Conservation (phyloP, 1,284 basidiomycete genomes). For the Melampsora americana region DNA sequence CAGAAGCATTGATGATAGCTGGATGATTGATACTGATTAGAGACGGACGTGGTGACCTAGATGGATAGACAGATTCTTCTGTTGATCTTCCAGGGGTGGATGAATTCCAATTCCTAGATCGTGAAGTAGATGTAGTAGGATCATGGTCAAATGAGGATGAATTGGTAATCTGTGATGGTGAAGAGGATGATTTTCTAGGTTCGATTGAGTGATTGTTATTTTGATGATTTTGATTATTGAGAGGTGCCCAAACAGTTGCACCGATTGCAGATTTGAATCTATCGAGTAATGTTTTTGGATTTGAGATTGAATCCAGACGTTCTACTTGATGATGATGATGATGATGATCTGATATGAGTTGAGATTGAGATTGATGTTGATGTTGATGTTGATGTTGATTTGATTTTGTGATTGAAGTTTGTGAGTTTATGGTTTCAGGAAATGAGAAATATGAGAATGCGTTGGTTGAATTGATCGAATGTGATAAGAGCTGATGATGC, state of each 20-base stretch:
- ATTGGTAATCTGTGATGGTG: neutral
- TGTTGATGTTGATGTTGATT: no score
- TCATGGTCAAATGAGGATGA: slow-evolving; percentile 12
- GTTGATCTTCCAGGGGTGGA: neutral
- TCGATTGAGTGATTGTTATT: neutral
- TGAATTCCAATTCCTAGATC: neutral
- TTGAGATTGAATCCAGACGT: no score
- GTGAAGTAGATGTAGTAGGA: neutral
- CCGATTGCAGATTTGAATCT: slow-evolving; percentile 43
- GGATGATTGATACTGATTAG: neutral
- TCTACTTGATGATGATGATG: no score
- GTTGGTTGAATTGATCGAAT: no score
- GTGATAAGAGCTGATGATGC: no score
- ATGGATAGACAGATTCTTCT: neutral
- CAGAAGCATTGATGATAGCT: neutral
- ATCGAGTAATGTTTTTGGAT: slow-evolving; percentile 20
- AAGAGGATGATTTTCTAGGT: slow-evolving; percentile 17
- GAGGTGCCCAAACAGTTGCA: slow-evolving; percentile 31
- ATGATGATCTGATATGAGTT: no score
- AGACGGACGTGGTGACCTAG: neutral
- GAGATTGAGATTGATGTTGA: no score
- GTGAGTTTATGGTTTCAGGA: no score
- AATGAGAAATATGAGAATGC: no score
- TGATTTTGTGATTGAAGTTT: no score
- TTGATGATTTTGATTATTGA: neutral